A percentile compares a stretch with the other conserved stretches of the same genome.
Evolutionary conservation across 305 asterid genomes (phyloP).

Genomic region (Andrographis paniculata): DNA sequence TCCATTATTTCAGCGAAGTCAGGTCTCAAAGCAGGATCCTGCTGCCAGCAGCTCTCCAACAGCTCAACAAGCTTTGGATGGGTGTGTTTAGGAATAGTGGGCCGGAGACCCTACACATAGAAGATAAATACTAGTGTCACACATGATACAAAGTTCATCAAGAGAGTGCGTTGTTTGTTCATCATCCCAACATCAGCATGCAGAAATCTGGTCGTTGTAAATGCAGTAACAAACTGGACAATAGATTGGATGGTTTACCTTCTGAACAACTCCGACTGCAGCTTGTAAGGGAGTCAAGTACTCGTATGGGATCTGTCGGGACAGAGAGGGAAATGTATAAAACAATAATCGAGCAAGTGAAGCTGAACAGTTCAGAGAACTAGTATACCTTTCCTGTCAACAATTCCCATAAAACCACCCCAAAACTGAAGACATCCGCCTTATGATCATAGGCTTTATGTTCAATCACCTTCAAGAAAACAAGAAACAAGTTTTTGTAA

Average conservation of each 20-base stretch:
- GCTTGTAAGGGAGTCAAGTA: conserved; percentile 89
- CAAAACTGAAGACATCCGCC: conserved; percentile 68
- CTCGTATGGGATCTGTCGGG: conserved; percentile 73
- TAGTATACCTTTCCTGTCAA: conserved; percentile 55
- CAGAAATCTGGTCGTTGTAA: conserved; percentile 1
- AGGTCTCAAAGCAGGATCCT: conserved; percentile 71
- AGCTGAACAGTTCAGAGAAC: neutral
- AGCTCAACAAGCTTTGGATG: conserved; percentile 70
- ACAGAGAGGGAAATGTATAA: conserved; percentile 2
- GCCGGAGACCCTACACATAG: conserved; percentile 62
- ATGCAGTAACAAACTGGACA: conserved; percentile 8
- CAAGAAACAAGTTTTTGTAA: neutral
- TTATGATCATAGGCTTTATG: conserved; percentile 71
- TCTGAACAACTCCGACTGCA: conserved; percentile 93
- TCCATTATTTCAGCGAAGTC: conserved; percentile 74
- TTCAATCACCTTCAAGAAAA: conserved; percentile 74
- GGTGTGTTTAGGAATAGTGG: conserved; percentile 71
- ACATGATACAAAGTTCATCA: too few species aligned
- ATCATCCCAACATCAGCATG: neutral
- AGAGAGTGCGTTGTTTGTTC: neutral
- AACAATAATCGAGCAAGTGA: neutral
- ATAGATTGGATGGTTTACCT: conserved; percentile 38
- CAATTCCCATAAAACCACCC: conserved; percentile 59
- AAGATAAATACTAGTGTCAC: neutral
- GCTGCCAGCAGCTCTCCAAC: conserved; percentile 93